Percentiles rank a stretch among this genome's conserved stretches.
Evolutionary conservation across 345 rosid species (phyloP).

Genomic region (Euphorbia pulcherrima): DNA sequence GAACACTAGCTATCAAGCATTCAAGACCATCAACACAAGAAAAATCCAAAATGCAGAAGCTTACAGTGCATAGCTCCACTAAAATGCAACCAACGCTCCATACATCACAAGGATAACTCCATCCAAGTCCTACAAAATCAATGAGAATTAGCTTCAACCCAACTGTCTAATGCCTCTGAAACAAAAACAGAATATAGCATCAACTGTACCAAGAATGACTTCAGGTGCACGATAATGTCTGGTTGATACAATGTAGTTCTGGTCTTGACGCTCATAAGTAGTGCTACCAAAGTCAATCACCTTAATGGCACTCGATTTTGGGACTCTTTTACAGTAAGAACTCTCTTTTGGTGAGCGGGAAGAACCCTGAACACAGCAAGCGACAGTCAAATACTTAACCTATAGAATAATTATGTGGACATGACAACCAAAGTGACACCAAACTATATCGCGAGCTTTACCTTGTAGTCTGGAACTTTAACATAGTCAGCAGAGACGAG

Average conservation of each 20-base stretch:
- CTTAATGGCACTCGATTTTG: constrained; percentile 42
- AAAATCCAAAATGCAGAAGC: constrained; percentile 7
- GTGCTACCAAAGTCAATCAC: constrained; percentile 37
- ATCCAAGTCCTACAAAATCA: constrained; percentile 58
- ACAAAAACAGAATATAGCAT: too few species aligned
- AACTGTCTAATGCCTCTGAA: neutral
- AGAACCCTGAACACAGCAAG: constrained; percentile 40
- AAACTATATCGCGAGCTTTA: constrained; percentile 6
- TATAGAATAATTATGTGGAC: neutral
- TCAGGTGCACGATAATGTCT: constrained; percentile 47
- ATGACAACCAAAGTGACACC: constrained; percentile 3
- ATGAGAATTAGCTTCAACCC: neutral
- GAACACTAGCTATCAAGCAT: too few species aligned
- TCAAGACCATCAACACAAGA: neutral
- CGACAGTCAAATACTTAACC: neutral
- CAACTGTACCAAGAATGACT: constrained; percentile 62
- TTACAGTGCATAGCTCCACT: constrained; percentile 83
- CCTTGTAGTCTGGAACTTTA: constrained; percentile 80
- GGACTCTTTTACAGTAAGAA: constrained; percentile 61
- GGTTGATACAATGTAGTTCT: constrained; percentile 29
- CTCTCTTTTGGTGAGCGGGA: constrained; percentile 55
- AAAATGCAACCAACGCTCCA: constrained; percentile 89
- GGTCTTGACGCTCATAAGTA: constrained; percentile 28
- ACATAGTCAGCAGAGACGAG: constrained; percentile 68
- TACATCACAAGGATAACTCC: constrained; percentile 89